Evolutionary conservation across 176 grass and related monocot genomes (phyloP), one percentile per base, ranked within the genome.

Genomic region (Eremochloa ophiuroides): DNA sequence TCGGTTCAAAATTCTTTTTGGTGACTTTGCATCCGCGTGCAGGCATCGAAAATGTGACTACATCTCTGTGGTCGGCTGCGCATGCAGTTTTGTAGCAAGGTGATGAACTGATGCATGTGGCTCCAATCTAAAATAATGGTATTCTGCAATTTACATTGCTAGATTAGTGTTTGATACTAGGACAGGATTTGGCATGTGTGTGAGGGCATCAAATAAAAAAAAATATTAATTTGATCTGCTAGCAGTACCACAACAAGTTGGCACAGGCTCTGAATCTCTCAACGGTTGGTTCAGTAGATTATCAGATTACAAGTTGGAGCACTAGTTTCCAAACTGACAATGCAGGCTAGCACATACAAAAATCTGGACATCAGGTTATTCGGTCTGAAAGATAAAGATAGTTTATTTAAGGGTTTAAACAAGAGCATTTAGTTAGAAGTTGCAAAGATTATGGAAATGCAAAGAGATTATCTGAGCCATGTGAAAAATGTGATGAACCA

Each of bases 1-100:
- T 43, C 22, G 74, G n/a, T 44, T 5, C 62, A 40, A 61, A 87
- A 65, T 83, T 83, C 59, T 28, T 66, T 82, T 73, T 58, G 80
- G 33, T 59, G 66, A 66, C 66, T 66, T 88, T 83, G 58, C 86
- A 29, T 56, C n/a, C 27, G 12, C 20, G n/a, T 46, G 22, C 22
- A 17, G 80, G 67, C 80, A 73, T 23, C 20, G 10, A 33, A 61
- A 72, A 43, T 26, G 8, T 40, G 18, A 41, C 14, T 33, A 1
- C 10, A 60, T 60, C 8, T 55, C 1, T 27, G 10, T 80, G 69
- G 64, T 61, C 31, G 5, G 47, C 46, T 17, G 48, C 48, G 48
- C 51, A 55, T 55, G 51, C 51, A 3, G 51, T n/a, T 56, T 56
- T 56, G 18, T 20, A 62, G 10, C 66, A 64, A 64, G 22, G n/a